A percentile compares a stretch with the other conserved stretches of the same genome.
Evolutionary conservation across 129 eudicot species (phyloP).

Genomic region (Chrysanthemum makinoi): DNA sequence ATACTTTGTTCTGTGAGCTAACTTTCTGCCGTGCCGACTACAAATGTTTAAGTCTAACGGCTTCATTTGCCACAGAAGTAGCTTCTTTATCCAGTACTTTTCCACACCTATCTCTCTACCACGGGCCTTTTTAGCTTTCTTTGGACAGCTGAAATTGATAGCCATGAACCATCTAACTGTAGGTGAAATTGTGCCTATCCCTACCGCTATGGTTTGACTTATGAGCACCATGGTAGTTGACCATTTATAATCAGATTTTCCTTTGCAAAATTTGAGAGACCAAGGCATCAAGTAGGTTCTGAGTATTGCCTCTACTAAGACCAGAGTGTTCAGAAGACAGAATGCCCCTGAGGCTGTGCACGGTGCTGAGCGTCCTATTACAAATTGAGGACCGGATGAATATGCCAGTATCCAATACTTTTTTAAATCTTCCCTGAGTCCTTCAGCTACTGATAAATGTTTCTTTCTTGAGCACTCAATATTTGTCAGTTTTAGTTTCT

Average conservation of each 20-base stretch:
- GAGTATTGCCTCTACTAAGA: conserved; percentile 38
- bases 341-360: conserved; percentile 63
- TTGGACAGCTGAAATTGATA: conserved; percentile 41
- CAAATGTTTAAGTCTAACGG: conserved; percentile 30
- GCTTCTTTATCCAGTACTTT: conserved; percentile 40
- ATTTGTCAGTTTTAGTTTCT: conserved; percentile 35
- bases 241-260: conserved; percentile 55
- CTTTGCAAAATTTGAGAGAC: conserved; percentile 40
- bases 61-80: conserved; percentile 46
- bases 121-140: conserved; percentile 26
- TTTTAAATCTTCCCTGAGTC: conserved; percentile 30
- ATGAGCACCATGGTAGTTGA: conserved; percentile 42
- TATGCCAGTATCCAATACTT: conserved; percentile 68
- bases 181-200: conserved; percentile 56
- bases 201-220: conserved; percentile 44
- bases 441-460: conserved; percentile 12
- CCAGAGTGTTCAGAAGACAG: conserved; percentile 37
- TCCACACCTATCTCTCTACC: conserved; percentile 43
- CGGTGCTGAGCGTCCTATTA: conserved; percentile 47
- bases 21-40: conserved; percentile 38
- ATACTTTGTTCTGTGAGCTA: conserved; percentile 33
- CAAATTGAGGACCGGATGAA: conserved; percentile 58
- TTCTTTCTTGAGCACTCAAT: conserved; percentile 30
- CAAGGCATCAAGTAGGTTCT: conserved; percentile 37
- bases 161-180: conserved; percentile 59